Base-by-base conservation (phyloP, 164 flowering plant genomes). In the Malania oleifera region DNA sequence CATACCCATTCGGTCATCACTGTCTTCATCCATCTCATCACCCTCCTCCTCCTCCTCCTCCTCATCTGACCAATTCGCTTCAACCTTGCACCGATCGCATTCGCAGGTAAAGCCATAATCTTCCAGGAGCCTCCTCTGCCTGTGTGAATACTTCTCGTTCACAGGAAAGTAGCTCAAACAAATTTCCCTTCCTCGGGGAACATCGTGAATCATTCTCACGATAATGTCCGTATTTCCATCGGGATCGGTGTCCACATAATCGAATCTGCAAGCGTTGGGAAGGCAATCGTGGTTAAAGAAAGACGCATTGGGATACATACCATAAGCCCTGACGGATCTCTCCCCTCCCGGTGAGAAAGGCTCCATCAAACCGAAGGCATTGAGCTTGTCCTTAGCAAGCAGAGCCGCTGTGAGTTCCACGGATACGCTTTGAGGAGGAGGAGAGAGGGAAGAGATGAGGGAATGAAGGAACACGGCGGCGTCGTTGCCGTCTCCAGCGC, bases 131-230 rank as follows among this genome's bases (percentile, higher is more conserved):
- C 95, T 81, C 65, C 34, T 74, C 67, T 85, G 91, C 61, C 98
- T 80, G 23, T 66, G 76, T 0, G 65, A 13, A 50, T 75, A 87
- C 44, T 56, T 77, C 66, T 71, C 60, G 67, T 86, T 83, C 19
- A 91, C 95, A 0, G 92, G 95, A 28, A 91, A 91, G 66, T 91
- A 91, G 65, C 96, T 89, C 81, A 92, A 66, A 56, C 96, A 92
- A 24, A 89, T 74, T 75, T 92, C 96, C 65, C 89, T 77, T 5
- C 93, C 96, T 43, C 72, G 61, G 1, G 80, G 80, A 34, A 92
- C 71, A 57, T 87, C 96, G 62, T 92, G 98, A 41, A 92, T 77
- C 45, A 84, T 69, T 62, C 96, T 70, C 22, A 92, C 68, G 7
- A 77, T 63, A 4, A 92, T 79, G 47, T 87, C 95, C 1, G 84